Base-by-base conservation (phyloP, 1,139 yeast species). In the Yamadazyma aaseri region DNA sequence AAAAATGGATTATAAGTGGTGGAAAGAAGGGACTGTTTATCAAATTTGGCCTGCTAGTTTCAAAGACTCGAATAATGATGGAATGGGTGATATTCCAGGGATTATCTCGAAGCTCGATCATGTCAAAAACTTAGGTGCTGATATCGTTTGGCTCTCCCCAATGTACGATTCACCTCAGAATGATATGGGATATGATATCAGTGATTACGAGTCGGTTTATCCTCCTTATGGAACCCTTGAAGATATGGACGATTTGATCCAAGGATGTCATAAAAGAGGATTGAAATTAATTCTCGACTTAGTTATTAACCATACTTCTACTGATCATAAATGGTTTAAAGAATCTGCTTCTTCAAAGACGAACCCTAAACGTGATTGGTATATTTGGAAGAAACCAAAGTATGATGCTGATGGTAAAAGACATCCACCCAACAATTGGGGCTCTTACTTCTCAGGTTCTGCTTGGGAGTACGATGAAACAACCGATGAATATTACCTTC, bases 151-250 rank as follows among this genome's bases (percentile, higher is more conserved):
- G 83, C 57, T 77, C 41, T 71, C 75, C 17, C 83, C 83, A 23
- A 71, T 73, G 63, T 76, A 68, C 54, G 77, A 73, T 42, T 73
- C 80, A 1, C 83, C 84, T 4, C 78, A 73, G 49, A 73, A 72
- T 31, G 83, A 78, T 49, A 77, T 77, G 83, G 84, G 84, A 2
- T 78, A 78, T 50, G 84, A 77, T 49, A 73, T 78, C 46, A 60
- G 74, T 29, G 72, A 77, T 55, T 78, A 77, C 51, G 67, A 73
- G 47, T 62, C 56, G 13, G 66, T 78, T 24, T 68, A 76, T 50
- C 72, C 76, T 5, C 60, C 60, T 41, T 78, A 75, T 49, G 83
- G 83, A 28, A 65, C 77, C 12, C 52, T 75, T 49, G 66, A 69
- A 29, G 79, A 73, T 44, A 68, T 73, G 71, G 71, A 73, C 42